Evolutionary conservation across 2,329 filamentous ascomycete genomes (phyloP).

Genomic region (Sporothrix mexicana): DNA sequence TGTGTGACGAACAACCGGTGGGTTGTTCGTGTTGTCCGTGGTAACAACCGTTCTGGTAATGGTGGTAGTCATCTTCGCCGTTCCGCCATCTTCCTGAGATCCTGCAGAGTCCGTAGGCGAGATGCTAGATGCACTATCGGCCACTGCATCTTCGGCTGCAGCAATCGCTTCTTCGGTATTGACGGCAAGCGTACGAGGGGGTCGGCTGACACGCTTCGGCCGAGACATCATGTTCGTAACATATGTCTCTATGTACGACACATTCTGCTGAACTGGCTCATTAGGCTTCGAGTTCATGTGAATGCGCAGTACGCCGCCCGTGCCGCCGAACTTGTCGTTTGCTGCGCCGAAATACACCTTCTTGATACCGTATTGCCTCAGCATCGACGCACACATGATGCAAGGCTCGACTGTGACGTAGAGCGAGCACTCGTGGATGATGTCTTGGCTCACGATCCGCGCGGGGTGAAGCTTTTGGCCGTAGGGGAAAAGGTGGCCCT

Average conservation of each 20-base stretch:
- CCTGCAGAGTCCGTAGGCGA: conserved; percentile 29
- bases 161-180: conserved; percentile 15
- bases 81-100: neutral
- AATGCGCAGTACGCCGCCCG: conserved; percentile 88
- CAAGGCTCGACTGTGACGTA: conserved; percentile 99
- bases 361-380: conserved; percentile 85
- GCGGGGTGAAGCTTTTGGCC: conserved; percentile 63
- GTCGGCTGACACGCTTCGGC: conserved; percentile 33
- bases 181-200: neutral
- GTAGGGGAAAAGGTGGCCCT: conserved; percentile 65
- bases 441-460: conserved; percentile 66
- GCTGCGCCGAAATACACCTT: conserved; percentile 93
- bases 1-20: conserved; percentile 35
- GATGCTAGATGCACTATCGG: conserved; percentile 5
- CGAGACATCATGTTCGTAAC: conserved; percentile 38
- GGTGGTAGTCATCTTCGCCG: conserved; percentile 18
- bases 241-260: conserved; percentile 39
- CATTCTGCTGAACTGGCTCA: conserved; percentile 41
- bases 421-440: conserved; percentile 74
- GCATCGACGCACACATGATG: conserved; percentile 95
- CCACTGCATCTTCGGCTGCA: neutral
- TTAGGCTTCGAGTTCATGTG: conserved; percentile 65
- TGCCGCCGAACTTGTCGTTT: conserved; percentile 97
- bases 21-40: conserved; percentile 25
- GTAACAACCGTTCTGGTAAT: conserved; percentile 30